phyloP scores from a whole-genome alignment of 2,329 filamentous ascomycete genomes.

The Hortaea sp. region DNA sequence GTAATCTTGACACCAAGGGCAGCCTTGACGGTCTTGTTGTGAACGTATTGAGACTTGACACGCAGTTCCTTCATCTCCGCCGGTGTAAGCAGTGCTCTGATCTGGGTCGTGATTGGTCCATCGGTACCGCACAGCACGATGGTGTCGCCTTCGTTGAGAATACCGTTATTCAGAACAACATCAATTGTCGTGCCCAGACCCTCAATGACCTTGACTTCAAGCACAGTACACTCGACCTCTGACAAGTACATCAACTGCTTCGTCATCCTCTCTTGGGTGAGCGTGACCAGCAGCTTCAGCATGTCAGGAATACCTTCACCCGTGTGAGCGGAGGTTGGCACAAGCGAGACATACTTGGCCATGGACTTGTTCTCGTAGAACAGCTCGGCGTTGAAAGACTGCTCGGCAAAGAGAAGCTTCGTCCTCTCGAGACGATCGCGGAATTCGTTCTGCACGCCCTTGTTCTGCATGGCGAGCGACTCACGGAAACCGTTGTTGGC shows the following conservation, averaged over 20 bases:
- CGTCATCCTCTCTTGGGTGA: constrained; percentile 97
- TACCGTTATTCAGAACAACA: constrained; percentile 91
- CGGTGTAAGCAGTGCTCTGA: constrained; percentile 85
- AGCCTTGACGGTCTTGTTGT: constrained; percentile 99
- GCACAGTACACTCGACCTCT: constrained; percentile 92
- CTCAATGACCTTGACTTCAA: constrained; percentile 98
- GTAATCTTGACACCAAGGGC: constrained; percentile 98
- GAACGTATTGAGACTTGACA: constrained; percentile 91
- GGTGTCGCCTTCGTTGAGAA: constrained; percentile 84
- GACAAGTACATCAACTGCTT: constrained; percentile 96
- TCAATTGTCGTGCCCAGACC: constrained; percentile 98
- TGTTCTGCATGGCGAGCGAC: constrained; percentile 79
- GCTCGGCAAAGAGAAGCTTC: constrained; percentile 88
- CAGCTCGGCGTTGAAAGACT: constrained; percentile 94
- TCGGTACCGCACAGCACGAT: constrained; percentile 96
- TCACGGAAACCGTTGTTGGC: constrained; percentile 98
- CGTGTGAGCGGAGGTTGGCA: constrained; percentile 95
- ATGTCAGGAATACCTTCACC: constrained; percentile 98
- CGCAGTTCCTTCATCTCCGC: constrained; percentile 88
- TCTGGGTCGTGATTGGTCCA: constrained; percentile 88
- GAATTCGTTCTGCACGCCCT: constrained; percentile 91
- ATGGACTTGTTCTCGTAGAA: constrained; percentile 98
- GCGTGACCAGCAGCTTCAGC: constrained; percentile 84
- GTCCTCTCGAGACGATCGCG: constrained; percentile 79
- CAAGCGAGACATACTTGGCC: constrained; percentile 86